These are phyloP conservation scores for Gossypium australe DNA, from an alignment of 345 rosid genomes.

Conservation along the genomic window DNA sequence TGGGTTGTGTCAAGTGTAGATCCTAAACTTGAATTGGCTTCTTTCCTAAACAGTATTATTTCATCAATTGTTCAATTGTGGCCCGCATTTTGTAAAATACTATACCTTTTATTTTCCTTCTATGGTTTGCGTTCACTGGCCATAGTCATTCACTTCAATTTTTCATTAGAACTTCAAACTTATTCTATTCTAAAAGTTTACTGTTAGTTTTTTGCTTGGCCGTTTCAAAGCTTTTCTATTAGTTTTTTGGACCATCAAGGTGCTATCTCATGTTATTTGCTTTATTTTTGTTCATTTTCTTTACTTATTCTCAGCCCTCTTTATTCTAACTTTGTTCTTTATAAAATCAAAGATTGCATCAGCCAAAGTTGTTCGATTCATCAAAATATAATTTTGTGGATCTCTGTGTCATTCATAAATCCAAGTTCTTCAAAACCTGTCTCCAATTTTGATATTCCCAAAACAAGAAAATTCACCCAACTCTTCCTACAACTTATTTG, in stretches of 20 bases:
- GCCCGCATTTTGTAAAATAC: neutral
- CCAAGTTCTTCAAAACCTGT: neutral
- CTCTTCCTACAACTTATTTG: neutral
- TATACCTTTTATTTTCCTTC: neutral
- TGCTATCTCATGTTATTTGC: neutral
- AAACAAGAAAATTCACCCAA: neutral
- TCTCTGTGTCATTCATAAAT: neutral
- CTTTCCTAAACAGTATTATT: neutral
- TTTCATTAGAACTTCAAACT: neutral
- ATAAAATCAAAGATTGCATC: slow-evolving; percentile 7
- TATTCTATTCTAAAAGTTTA: neutral
- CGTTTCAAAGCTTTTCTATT: neutral
- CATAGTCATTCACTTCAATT: neutral
- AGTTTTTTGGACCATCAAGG: neutral
- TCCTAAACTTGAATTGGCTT: neutral
- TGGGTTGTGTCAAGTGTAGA: neutral
- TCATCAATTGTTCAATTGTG: neutral
- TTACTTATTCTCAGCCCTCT: neutral
- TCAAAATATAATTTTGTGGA: neutral
- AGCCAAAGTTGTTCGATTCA: neutral
- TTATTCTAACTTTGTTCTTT: neutral
- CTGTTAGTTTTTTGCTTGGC: neutral
- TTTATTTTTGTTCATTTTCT: neutral
- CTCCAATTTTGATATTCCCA: neutral
- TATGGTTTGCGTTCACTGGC: neutral